Base-by-base conservation (phyloP, 2,329 filamentous ascomycete genomes). In the Periconia sp. region DNA sequence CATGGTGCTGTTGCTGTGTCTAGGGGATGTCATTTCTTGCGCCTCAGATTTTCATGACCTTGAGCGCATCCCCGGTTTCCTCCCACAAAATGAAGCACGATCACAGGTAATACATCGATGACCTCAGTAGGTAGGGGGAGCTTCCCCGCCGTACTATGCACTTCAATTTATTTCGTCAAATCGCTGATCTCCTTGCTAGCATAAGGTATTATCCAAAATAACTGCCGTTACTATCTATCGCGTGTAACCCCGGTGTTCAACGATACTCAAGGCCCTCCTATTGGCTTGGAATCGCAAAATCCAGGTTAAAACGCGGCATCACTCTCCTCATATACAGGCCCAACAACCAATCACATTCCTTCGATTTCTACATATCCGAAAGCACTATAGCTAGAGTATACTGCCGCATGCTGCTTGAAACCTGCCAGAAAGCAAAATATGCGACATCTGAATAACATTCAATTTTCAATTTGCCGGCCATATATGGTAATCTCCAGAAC, bases 391-490 rank as follows among this genome's bases (percentile, higher is more conserved):
- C 13, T 33, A 31, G 41, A 30, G 33, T 37, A 42, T 40, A 57
- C 45, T 53, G 58, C 49, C 61, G 59, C 41, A 63, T 61, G 61
- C 58, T 58, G 62, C 50, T 58, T 68, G 65, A 67, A 66, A 62
- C 60, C 50, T 49, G 37, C 58, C 54, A 60, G 41, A 57, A 56
- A 57, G 55, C 44, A 55, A 56, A 52, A 44, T 46, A 43, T 54
- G 33, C 15, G 33, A n/a, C 6, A 5, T 27, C 33, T 54, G 50
- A 63, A 50, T 55, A 56, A 55, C 58, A 50, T 19, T 44, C 55
- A 43, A 47, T 31, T 31, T 57, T 37, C 52, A 46, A 60, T 57
- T 58, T 58, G 50, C 57, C 54, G 56, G 60, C 45, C 52, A 30
- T 52, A 59, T 49, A 65, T 61, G 60, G 54, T 50, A 63, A 59